Percentiles rank a stretch among this genome's conserved stretches.
Evolutionary conservation across 257 asterid species (phyloP).

Genomic region (Jaltomata sinuosa): DNA sequence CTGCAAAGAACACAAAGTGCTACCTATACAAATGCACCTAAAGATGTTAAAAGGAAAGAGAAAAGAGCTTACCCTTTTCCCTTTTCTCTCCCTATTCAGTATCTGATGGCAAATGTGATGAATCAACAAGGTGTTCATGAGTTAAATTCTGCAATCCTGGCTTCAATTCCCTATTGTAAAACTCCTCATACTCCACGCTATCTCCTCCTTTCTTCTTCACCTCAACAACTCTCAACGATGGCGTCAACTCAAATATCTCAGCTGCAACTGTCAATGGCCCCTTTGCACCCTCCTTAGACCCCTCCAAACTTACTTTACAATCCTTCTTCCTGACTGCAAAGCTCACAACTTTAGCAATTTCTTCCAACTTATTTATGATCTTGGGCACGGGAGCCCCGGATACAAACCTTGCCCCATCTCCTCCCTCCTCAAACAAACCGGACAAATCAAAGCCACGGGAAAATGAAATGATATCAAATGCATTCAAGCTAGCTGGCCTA

Average conservation of each 20-base stretch:
- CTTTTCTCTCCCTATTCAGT: slow-evolving; percentile 33
- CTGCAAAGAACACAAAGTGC: neutral
- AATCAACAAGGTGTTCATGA: slow-evolving; percentile 15
- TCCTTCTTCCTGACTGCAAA: slow-evolving; percentile 87
- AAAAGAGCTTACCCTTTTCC: slow-evolving; percentile 22
- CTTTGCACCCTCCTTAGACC: slow-evolving; percentile 70
- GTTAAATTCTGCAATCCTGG: slow-evolving; percentile 62
- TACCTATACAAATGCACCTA: neutral
- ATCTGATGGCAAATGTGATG: slow-evolving; percentile 46
- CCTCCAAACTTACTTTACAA: slow-evolving; percentile 78
- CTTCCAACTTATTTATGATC: slow-evolving; percentile 75
- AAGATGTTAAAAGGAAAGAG: neutral
- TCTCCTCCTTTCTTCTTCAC: slow-evolving; percentile 88
- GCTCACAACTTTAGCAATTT: slow-evolving; percentile 81
- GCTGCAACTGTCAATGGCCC: slow-evolving; percentile 92
- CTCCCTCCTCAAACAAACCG: slow-evolving; percentile 83
- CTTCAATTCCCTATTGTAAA: slow-evolving; percentile 56
- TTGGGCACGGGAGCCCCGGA: slow-evolving; percentile 70
- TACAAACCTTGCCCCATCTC: slow-evolving; percentile 58
- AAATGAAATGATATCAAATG: slow-evolving; percentile 84
- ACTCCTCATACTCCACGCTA: slow-evolving; percentile 61
- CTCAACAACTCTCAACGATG: slow-evolving; percentile 79
- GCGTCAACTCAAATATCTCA: slow-evolving; percentile 87
- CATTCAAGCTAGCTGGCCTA: slow-evolving; percentile 87
- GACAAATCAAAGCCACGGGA: slow-evolving; percentile 84